Evolutionary conservation across 2,329 filamentous ascomycete species (phyloP).

Genomic region (Parastagonospora avenae): DNA sequence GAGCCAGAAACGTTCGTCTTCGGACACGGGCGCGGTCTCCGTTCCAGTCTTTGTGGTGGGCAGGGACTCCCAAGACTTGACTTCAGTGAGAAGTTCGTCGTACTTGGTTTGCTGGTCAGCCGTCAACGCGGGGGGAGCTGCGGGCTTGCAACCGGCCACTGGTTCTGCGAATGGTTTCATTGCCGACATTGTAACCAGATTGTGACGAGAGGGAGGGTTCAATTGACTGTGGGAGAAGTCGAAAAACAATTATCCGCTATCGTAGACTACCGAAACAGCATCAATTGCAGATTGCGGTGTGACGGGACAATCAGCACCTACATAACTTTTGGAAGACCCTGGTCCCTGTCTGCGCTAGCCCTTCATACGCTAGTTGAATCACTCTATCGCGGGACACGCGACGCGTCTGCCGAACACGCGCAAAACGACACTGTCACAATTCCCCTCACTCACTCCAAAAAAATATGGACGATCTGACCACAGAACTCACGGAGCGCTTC

Average conservation of each 20-base stretch:
- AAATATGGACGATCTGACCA: conserved; percentile 56
- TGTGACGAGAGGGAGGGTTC: neutral
- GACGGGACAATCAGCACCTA: conserved; percentile 1
- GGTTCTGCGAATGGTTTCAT: conserved; percentile 43
- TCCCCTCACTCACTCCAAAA: conserved; percentile 8
- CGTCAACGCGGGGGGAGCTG: conserved; percentile 65
- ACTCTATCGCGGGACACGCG: conserved; percentile 31
- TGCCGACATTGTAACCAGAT: conserved; percentile 23
- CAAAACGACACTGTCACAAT: conserved; percentile 1
- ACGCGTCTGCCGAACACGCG: conserved; percentile 35
- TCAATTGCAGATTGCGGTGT: conserved; percentile 2
- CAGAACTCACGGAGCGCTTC: conserved; percentile 66
- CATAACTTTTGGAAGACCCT: conserved; percentile 19
- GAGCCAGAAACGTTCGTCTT: conserved; percentile 85
- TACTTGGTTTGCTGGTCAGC: conserved; percentile 84
- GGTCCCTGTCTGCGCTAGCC: conserved; percentile 23
- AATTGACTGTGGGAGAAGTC: neutral
- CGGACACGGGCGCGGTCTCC: conserved; percentile 68
- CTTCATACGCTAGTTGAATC: conserved; percentile 17
- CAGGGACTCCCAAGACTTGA: conserved; percentile 72
- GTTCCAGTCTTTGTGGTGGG: conserved; percentile 66
- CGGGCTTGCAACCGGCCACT: conserved; percentile 61
- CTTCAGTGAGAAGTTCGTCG: conserved; percentile 72
- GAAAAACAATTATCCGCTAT: neutral
- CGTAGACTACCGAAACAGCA: neutral